A percentile compares a stretch with the other conserved stretches of the same genome.
phyloP scores from a whole-genome alignment of 768 basidiomycete species.

The Tephrocybe sp. region DNA sequence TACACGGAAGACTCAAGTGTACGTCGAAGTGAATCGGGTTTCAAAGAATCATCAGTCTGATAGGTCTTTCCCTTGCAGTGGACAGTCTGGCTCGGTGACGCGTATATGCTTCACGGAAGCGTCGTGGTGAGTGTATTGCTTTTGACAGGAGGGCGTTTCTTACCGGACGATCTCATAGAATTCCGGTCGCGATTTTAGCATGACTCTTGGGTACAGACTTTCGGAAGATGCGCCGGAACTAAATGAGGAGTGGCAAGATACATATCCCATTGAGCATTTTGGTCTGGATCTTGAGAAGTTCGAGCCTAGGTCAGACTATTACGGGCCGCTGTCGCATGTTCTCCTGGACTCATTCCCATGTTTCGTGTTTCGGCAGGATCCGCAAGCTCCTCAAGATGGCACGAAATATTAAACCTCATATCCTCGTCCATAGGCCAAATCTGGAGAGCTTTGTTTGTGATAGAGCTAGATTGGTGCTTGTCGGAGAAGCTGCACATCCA shows the following conservation, averaged over 20 bases:
- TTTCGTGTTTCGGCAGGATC: conserved; percentile 20
- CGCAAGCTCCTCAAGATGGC: conserved; percentile 32
- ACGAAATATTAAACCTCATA: conserved; percentile 26
- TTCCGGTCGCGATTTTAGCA: conserved; percentile 24
- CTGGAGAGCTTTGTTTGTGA: conserved; percentile 51
- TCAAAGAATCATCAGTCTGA: not conserved
- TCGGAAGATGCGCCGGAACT: conserved; percentile 19
- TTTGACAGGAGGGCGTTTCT: not conserved
- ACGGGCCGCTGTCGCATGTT: not conserved
- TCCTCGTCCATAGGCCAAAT: conserved; percentile 25
- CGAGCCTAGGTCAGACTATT: conserved; percentile 31
- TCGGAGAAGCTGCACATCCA: conserved; percentile 65
- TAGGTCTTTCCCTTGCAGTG: conserved; percentile 21
- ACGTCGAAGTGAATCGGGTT: conserved; percentile 15
- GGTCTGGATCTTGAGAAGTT: conserved; percentile 33
- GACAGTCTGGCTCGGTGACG: conserved; percentile 32
- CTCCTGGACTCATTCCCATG: not conserved
- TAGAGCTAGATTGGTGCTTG: conserved; percentile 42
- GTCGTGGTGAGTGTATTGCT: conserved; percentile 21
- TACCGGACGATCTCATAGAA: conserved; percentile 19
- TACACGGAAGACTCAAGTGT: conserved; percentile 29
- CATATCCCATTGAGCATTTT: conserved; percentile 30
- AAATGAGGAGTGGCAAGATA: conserved; percentile 30
- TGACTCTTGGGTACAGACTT: conserved; percentile 24
- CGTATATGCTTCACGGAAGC: conserved; percentile 26